These are phyloP conservation scores for Hemerocallis citrina DNA, from an alignment of 106 monocot species.

Conservation along the genomic window DNA sequence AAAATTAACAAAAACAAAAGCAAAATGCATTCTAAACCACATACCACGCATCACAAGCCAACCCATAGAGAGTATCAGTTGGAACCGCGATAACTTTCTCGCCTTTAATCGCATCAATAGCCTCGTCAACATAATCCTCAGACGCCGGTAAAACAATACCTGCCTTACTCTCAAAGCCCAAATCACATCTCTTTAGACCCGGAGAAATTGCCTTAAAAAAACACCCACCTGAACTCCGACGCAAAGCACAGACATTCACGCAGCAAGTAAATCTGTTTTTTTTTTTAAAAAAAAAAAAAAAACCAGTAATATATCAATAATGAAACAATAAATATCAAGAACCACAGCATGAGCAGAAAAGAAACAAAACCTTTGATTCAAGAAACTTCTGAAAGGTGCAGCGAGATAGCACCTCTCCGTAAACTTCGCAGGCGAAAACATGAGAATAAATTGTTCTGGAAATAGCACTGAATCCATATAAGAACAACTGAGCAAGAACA, in stretches of 20 bases:
- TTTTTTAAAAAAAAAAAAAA: too few species aligned
- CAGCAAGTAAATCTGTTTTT: too few species aligned
- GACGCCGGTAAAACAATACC: constrained; percentile 40
- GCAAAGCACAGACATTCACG: too few species aligned
- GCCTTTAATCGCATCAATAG: constrained; percentile 51
- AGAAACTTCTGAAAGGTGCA: not conserved
- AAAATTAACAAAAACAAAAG: not conserved
- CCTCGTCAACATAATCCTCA: constrained; percentile 33
- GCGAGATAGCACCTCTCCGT: constrained; percentile 2
- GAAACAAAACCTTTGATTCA: constrained; percentile 1
- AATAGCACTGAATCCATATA: too few species aligned
- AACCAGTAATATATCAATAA: too few species aligned
- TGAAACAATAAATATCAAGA: not conserved
- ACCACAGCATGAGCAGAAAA: not conserved
- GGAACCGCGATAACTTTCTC: constrained; percentile 82
- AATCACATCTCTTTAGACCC: constrained; percentile 4
- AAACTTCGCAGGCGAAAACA: constrained; percentile 4
- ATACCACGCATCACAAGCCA: constrained; percentile 97
- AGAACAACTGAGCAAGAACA: too few species aligned
- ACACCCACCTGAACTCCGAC: not conserved
- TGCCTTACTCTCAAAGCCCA: constrained; percentile 5
- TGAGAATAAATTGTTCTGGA: too few species aligned
- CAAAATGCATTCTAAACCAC: not conserved
- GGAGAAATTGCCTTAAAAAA: constrained; percentile 11
- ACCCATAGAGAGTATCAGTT: constrained; percentile 92